A percentile compares a stretch with the other conserved stretches of the same genome.
phyloP scores from a whole-genome alignment of 495 filamentous ascomycete species.

The Neurospora sp. region DNA sequence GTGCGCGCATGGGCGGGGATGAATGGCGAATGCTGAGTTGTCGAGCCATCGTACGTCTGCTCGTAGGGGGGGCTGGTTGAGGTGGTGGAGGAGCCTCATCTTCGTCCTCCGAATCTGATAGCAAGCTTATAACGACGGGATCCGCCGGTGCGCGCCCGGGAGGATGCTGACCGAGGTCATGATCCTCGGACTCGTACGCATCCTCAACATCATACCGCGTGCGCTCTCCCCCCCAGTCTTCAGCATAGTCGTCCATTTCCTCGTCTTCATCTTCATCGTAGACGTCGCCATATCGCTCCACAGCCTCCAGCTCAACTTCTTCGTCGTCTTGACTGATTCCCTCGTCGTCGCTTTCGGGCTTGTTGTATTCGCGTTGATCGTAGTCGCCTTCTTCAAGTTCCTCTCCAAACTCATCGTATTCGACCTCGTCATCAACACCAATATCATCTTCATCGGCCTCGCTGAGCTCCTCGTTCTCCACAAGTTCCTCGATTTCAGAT shows the following conservation, averaged over 20 bases:
- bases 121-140: slow-evolving; percentile 27
- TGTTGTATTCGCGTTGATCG: slow-evolving; percentile 18
- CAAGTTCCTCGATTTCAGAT: slow-evolving; percentile 1
- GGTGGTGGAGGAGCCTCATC: background rate
- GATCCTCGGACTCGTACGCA: slow-evolving; percentile 12
- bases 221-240: slow-evolving; percentile 16
- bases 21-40: background rate
- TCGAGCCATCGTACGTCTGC: background rate
- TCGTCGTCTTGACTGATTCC: slow-evolving; percentile 28
- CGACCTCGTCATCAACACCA: slow-evolving; percentile 10
- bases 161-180: slow-evolving; percentile 10
- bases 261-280: slow-evolving; percentile 24
- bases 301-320: slow-evolving; percentile 26
- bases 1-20: background rate
- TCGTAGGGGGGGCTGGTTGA: background rate
- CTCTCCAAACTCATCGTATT: slow-evolving; percentile 17
- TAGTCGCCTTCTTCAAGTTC: slow-evolving; percentile 22
- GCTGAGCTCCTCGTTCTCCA: slow-evolving; percentile 4
- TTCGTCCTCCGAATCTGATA: slow-evolving; percentile 32
- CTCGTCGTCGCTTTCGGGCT: slow-evolving; percentile 22
- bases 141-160: background rate
- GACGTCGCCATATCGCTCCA: slow-evolving; percentile 28
- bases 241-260: slow-evolving; percentile 12
- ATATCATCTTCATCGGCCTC: slow-evolving; percentile 2
- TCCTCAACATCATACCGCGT: slow-evolving; percentile 19